phyloP scores from a whole-genome alignment of 495 filamentous ascomycete species.

The Penicillium dipodomyicola region DNA sequence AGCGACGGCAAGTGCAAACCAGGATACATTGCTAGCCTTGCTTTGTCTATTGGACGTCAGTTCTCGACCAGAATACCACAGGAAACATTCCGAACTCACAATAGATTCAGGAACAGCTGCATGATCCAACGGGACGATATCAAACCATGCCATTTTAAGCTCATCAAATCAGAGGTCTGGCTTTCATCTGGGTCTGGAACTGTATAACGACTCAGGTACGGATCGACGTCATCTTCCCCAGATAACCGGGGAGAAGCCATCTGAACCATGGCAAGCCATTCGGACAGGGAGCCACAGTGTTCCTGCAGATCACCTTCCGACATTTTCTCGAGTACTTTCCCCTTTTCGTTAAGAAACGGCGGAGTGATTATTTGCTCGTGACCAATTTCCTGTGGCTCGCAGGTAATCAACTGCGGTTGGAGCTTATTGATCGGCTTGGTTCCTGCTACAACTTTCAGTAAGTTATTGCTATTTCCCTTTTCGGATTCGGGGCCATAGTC shows the following conservation, averaged over 20 bases:
- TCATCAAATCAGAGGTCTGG: slow-evolving; percentile 31
- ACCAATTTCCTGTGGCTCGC: slow-evolving; percentile 24
- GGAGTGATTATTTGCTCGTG: slow-evolving; percentile 48
- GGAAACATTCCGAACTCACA: slow-evolving; percentile 33
- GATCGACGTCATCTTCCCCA: slow-evolving; percentile 67
- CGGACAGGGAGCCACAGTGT: slow-evolving; percentile 63
- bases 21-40: slow-evolving; percentile 15
- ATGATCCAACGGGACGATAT: slow-evolving; percentile 44
- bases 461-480: background rate
- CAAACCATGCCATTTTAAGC: slow-evolving; percentile 48
- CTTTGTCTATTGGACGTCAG: slow-evolving; percentile 14
- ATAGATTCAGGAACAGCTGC: slow-evolving; percentile 36
- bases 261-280: slow-evolving; percentile 79
- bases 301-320: slow-evolving; percentile 53
- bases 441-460: slow-evolving; percentile 16
- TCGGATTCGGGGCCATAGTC: background rate
- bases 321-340: slow-evolving; percentile 35
- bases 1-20: slow-evolving; percentile 42
- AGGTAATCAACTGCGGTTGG: slow-evolving; percentile 50
- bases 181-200: slow-evolving; percentile 48
- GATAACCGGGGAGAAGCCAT: slow-evolving; percentile 70
- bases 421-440: slow-evolving; percentile 53
- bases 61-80: background rate
- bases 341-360: slow-evolving; percentile 24
- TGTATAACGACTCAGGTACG: slow-evolving; percentile 79